A percentile compares a stretch with the other conserved stretches of the same genome.
phyloP scores from a whole-genome alignment of 1,284 basidiomycete species.

The Peniophora sp. region DNA sequence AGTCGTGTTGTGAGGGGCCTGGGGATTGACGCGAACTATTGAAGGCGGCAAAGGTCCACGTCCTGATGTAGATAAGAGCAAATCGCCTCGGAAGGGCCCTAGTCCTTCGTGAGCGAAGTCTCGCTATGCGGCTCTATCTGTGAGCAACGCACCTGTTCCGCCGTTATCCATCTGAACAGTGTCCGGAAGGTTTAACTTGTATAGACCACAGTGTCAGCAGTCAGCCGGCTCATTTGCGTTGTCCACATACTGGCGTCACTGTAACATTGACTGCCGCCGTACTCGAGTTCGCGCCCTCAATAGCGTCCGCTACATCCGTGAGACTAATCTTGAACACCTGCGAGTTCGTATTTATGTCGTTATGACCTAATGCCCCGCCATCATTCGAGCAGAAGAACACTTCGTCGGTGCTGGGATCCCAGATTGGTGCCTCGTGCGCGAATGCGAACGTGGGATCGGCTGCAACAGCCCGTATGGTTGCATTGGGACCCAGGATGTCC shows the following conservation, averaged over 20 bases:
- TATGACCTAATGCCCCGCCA: conserved; percentile 32
- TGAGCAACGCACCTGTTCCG: conserved; percentile 28
- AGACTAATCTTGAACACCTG: conserved; percentile 31
- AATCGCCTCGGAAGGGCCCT: conserved; percentile 45
- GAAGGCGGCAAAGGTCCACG: conserved; percentile 55
- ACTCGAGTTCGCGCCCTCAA: conserved; percentile 14
- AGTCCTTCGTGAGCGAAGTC: no score
- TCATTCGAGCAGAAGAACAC: conserved; percentile 44
- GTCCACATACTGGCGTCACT: conserved; percentile 38
- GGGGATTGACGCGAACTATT: conserved; percentile 59
- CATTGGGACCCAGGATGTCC: conserved; percentile 45
- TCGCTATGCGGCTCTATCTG: no score
- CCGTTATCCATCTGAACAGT: conserved; percentile 67
- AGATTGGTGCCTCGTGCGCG: conserved; percentile 71
- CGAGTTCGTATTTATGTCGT: conserved; percentile 35
- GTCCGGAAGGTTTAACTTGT: conserved; percentile 41
- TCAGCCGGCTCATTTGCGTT: conserved; percentile 2
- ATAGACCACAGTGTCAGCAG: conserved; percentile 1
- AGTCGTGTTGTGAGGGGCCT: conserved; percentile 35
- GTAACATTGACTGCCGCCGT: conserved; percentile 41
- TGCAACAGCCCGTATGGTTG: conserved; percentile 52
- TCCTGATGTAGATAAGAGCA: conserved; percentile 65
- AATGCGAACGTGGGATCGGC: conserved; percentile 53
- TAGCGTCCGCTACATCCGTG: conserved; percentile 17
- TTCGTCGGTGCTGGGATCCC: conserved; percentile 49